These are phyloP conservation scores for Phaffia rhodozyma DNA, from an alignment of 1,284 basidiomycete species.

Conservation along the genomic window DNA sequence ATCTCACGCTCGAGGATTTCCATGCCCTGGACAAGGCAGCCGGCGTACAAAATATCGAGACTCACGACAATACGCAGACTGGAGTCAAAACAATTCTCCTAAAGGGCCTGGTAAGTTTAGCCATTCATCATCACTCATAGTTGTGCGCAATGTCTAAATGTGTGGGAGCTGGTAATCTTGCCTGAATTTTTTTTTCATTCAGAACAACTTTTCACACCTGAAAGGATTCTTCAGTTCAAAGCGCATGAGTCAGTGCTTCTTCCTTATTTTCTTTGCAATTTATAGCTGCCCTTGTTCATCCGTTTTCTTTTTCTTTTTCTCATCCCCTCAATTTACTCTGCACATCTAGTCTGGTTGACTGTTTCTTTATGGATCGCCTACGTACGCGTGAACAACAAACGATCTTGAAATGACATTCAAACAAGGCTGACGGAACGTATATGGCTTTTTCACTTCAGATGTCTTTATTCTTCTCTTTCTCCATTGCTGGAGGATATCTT, in stretches of 20 bases:
- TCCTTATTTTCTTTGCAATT: too few relatives aligned
- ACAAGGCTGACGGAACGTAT: background rate
- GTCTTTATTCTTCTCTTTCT: conserved; percentile 32
- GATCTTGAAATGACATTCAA: conserved; percentile 14
- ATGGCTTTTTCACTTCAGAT: conserved; percentile 19
- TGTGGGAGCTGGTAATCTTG: conserved; percentile 7
- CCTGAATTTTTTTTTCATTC: conserved; percentile 23
- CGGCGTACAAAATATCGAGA: conserved; percentile 3
- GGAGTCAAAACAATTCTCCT: background rate
- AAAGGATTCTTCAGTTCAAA: too few relatives aligned
- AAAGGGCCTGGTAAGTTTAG: background rate
- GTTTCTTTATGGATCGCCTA: conserved; percentile 30
- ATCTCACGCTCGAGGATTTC: conserved; percentile 34
- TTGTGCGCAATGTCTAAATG: too few relatives aligned
- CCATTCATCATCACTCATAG: background rate
- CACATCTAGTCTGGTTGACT: conserved; percentile 29
- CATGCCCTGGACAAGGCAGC: conserved; percentile 27
- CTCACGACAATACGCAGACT: background rate
- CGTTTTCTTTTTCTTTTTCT: too few relatives aligned
- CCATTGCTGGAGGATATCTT: conserved; percentile 34
- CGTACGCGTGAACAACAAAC: conserved; percentile 20
- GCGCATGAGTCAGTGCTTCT: too few relatives aligned
- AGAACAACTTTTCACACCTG: conserved; percentile 20
- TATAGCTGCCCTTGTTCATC: too few relatives aligned
- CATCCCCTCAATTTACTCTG: conserved; percentile 15